Evolutionary conservation across 345 rosid genomes (phyloP).

Genomic region (Sisymbrium irio): DNA sequence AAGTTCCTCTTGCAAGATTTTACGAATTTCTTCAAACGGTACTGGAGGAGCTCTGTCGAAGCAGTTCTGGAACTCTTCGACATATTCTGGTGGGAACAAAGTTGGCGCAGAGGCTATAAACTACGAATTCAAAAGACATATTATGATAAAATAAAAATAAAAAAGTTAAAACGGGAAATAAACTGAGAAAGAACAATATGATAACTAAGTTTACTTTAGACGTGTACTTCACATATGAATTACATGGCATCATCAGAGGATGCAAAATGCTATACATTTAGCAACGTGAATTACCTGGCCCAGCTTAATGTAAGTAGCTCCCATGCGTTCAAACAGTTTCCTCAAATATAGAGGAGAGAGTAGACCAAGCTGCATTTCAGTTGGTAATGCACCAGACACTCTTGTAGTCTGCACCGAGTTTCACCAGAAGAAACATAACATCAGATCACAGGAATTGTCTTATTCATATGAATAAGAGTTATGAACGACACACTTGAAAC

Average conservation of each 20-base stretch:
- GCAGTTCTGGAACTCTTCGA: slow-evolving; percentile 88
- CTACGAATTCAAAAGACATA: slow-evolving; percentile 35
- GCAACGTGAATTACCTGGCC: slow-evolving; percentile 63
- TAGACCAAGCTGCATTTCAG: slow-evolving; percentile 75
- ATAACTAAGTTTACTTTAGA: background rate
- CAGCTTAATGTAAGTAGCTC: slow-evolving; percentile 93
- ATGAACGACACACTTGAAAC: background rate
- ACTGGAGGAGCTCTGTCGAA: slow-evolving; percentile 88
- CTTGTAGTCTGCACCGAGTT: slow-evolving; percentile 53
- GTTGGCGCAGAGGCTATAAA: slow-evolving; percentile 97
- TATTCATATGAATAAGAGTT: background rate
- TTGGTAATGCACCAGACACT: slow-evolving; percentile 57
- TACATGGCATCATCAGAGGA: background rate
- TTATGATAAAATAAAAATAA: background rate
- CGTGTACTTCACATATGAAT: background rate
- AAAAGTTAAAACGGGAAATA: background rate
- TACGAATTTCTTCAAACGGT: slow-evolving; percentile 72
- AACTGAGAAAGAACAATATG: background rate
- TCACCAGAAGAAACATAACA: background rate
- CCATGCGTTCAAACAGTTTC: slow-evolving; percentile 95
- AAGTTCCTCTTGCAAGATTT: slow-evolving; percentile 73
- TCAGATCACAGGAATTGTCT: background rate
- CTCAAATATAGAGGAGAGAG: slow-evolving; percentile 85
- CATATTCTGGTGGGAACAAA: slow-evolving; percentile 83
- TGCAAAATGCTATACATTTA: background rate